These are phyloP conservation scores for Cladosporium sp. DNA, from an alignment of 2,329 filamentous ascomycete genomes.

Conservation along the genomic window DNA sequence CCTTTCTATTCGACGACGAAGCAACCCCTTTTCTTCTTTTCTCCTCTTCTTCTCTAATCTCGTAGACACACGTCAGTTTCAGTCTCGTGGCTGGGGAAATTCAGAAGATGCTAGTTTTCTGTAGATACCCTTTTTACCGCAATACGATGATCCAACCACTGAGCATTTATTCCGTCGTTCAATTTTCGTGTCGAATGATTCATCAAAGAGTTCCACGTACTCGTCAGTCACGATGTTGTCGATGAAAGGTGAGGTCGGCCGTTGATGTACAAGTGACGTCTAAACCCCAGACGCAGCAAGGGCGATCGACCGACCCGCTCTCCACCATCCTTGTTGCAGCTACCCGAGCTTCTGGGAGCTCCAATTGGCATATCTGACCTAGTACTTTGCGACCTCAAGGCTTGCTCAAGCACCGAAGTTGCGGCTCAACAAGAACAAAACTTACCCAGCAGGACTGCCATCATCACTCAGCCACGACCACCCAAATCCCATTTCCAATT, in stretches of 20 bases:
- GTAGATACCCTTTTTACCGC: conserved; percentile 9
- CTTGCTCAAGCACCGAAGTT: too few species aligned
- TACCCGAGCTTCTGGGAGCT: background rate
- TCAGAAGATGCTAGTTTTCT: background rate
- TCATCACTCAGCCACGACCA: too few species aligned
- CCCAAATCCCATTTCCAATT: too few species aligned
- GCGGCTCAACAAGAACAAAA: too few species aligned
- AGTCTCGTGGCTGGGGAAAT: conserved; percentile 10
- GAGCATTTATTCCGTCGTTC: background rate
- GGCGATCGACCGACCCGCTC: background rate
- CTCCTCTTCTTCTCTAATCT: background rate
- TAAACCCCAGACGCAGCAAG: background rate
- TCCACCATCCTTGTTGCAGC: background rate
- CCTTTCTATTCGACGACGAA: background rate
- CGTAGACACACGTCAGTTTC: conserved; percentile 12
- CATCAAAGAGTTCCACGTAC: background rate
- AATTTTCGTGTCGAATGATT: background rate
- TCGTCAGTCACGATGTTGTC: background rate
- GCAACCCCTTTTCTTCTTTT: background rate
- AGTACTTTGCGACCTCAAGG: too few species aligned
- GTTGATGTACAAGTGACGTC: background rate
- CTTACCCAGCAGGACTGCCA: too few species aligned
- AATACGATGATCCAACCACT: background rate
- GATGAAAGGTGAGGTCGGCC: background rate
- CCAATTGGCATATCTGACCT: background rate